Percentiles rank a stretch among this genome's conserved stretches.
phyloP scores from a whole-genome alignment of 2,329 filamentous ascomycete species.

The Cladosporium halotolerans region DNA sequence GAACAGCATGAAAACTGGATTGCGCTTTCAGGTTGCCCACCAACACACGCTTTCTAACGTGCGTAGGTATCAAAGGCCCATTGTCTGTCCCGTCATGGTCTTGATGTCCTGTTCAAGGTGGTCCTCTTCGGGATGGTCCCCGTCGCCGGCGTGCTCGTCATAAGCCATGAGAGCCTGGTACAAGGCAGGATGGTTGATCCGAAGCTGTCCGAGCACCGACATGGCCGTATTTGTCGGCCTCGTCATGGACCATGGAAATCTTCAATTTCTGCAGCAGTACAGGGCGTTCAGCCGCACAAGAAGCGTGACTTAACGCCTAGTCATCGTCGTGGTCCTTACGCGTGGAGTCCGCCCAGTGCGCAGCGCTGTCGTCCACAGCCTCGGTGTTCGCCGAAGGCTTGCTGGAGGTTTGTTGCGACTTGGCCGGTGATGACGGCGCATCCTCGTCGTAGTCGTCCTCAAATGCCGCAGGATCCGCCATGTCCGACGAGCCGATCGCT shows the following conservation, averaged over 20 bases:
- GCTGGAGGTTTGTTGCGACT: background rate
- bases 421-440: slow-evolving; percentile 16
- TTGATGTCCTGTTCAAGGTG: background rate
- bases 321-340: background rate
- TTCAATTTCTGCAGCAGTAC: no score
- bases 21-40: no score
- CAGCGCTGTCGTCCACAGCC: background rate
- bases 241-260: no score
- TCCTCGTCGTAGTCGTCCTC: slow-evolving; percentile 39
- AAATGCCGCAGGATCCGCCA: slow-evolving; percentile 43
- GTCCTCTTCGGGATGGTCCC: background rate
- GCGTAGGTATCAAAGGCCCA: background rate
- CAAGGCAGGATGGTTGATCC: background rate
- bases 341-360: background rate
- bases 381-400: background rate
- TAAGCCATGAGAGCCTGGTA: background rate
- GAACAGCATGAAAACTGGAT: no score
- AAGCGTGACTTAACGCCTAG: background rate
- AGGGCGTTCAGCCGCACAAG: no score
- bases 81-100: background rate
- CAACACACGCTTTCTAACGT: no score
- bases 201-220: background rate
- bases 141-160: background rate
- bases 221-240: background rate
- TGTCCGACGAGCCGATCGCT: slow-evolving; percentile 16